Conservation (phyloP, 2,329 filamentous ascomycete genomes). For the Fusarium annulatum region DNA sequence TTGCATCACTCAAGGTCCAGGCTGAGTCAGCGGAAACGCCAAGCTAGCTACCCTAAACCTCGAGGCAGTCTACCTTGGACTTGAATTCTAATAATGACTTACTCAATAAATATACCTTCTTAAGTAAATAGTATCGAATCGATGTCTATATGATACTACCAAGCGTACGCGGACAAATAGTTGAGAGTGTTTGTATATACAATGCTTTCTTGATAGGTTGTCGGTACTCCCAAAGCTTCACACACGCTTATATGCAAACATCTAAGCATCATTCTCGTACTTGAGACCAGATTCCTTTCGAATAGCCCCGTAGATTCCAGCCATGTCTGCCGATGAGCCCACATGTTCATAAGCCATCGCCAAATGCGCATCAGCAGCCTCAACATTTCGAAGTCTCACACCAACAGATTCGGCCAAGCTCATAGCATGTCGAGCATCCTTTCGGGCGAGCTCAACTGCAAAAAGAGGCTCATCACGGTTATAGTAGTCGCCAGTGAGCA, state of each 20-base stretch:
- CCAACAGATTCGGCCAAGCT: conserved; percentile 72
- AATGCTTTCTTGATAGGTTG: not conserved
- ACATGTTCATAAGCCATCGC: conserved; percentile 73
- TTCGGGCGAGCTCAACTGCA: conserved; percentile 82
- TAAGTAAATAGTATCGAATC: not conserved
- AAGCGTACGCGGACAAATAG: not conserved
- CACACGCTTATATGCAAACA: not conserved
- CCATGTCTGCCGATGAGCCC: conserved; percentile 80
- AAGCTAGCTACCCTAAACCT: conserved; percentile 11
- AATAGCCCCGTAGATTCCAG: conserved; percentile 83
- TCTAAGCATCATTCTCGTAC: conserved; percentile 69
- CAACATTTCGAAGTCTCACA: conserved; percentile 70
- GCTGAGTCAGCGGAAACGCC: conserved; percentile 28
- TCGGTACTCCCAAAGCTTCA: not conserved
- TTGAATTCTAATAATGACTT: not conserved
- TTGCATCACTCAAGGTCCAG: conserved; percentile 37
- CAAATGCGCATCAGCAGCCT: conserved; percentile 76
- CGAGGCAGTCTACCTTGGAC: too few relatives aligned
- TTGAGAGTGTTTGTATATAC: not conserved
- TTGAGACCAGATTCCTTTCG: conserved; percentile 78
- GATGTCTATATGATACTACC: not conserved
- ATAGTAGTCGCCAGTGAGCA: conserved; percentile 81
- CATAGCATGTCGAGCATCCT: conserved; percentile 82
- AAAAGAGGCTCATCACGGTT: conserved; percentile 83
- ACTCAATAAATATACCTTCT: not conserved